These are phyloP conservation scores for Sclerotinia nivalis DNA, from an alignment of 2,329 filamentous ascomycete species.

Conservation along the genomic window DNA sequence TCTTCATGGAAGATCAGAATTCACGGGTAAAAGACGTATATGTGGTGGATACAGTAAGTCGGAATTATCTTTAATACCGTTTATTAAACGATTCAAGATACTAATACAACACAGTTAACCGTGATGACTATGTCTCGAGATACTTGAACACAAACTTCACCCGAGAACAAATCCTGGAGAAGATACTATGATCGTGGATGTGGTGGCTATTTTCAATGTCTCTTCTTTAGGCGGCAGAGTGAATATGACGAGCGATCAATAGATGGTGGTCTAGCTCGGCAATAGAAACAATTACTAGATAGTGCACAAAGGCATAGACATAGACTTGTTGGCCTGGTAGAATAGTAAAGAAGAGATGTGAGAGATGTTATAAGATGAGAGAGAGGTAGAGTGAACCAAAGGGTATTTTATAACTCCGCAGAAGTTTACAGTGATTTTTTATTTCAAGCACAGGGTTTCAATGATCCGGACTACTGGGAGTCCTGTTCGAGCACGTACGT, in stretches of 20 bases:
- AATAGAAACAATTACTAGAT: no score
- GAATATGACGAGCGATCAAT: not conserved
- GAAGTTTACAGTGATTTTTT: not conserved
- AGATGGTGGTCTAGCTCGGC: no score
- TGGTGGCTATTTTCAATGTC: not conserved
- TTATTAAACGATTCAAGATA: not conserved
- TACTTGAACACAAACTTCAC: constrained; percentile 70
- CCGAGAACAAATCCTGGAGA: constrained; percentile 34
- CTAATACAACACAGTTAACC: constrained; percentile 57
- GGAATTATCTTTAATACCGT: not conserved
- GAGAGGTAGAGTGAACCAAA: not conserved
- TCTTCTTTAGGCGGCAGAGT: fast-evolving
- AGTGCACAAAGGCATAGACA: not conserved
- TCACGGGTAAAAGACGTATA: constrained; percentile 81
- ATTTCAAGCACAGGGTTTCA: not conserved
- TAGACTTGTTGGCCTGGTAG: no score
- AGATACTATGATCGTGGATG: constrained; percentile 34
- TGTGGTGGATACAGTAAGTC: constrained; percentile 86
- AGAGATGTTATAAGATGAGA: not conserved
- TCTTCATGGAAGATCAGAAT: constrained; percentile 80
- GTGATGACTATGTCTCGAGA: constrained; percentile 77
- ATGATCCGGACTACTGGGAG: no score
- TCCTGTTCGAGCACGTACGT: no score
- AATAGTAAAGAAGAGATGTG: not conserved
- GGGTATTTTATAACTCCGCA: not conserved